A percentile compares a stretch with the other conserved stretches of the same genome.
Conservation (phyloP, 805 yeast species). For the Starmerella cellae region DNA sequence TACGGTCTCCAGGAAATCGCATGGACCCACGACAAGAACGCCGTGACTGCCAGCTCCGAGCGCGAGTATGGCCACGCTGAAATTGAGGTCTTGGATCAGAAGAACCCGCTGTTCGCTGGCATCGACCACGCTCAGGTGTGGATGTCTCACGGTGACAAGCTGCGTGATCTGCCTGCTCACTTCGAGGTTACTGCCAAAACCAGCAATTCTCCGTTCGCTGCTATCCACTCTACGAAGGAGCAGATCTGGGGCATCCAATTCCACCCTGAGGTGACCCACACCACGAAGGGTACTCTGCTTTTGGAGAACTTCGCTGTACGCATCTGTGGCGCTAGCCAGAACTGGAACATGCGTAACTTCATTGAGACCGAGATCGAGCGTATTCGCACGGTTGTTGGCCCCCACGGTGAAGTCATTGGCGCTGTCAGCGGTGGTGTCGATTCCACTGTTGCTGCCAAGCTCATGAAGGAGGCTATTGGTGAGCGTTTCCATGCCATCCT, state of each 20-base stretch:
- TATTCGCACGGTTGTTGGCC: conserved; percentile 84
- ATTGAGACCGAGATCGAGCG: conserved; percentile 92
- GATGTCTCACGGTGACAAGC: conserved; percentile 99
- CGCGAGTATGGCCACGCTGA: conserved; percentile 97
- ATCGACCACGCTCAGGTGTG: conserved; percentile 93
- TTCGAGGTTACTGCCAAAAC: conserved; percentile 82
- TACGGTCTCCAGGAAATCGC: conserved; percentile 99
- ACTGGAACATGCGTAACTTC: conserved; percentile 98
- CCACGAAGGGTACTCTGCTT: conserved; percentile 75
- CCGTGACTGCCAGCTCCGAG: conserved; percentile 90
- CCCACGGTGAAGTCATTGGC: conserved; percentile 96
- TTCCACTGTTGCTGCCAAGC: conserved; percentile 96
- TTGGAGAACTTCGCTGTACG: conserved; percentile 85
- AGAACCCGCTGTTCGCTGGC: conserved; percentile 65
- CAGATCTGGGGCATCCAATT: conserved; percentile 89
- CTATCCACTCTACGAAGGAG: conserved; percentile 63
- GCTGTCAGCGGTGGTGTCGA: conserved; percentile 99
- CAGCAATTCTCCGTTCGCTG: conserved; percentile 91
- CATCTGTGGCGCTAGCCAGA: conserved; percentile 73
- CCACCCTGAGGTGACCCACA: conserved; percentile 98
- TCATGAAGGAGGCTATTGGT: conserved; percentile 97
- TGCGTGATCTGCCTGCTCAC: conserved; percentile 77
- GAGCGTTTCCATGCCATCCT: conserved; percentile 96
- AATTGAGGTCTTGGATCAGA: conserved; percentile 54
- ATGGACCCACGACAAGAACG: conserved; percentile 71